phyloP scores from a whole-genome alignment of 257 asterid genomes.

The Solanum habrochaites region DNA sequence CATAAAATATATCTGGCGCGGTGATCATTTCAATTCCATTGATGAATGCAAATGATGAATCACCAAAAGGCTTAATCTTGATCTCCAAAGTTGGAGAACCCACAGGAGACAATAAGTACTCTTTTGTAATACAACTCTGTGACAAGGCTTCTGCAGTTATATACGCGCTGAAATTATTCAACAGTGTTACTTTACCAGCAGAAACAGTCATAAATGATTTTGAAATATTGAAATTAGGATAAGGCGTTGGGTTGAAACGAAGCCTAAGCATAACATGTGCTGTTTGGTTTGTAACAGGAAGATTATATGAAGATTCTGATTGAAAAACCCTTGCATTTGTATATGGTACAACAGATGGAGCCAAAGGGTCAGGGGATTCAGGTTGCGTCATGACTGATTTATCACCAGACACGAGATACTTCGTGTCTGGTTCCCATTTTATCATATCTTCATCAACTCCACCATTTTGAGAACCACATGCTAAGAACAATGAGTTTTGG shows the following conservation, averaged over 20 bases:
- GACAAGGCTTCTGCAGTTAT: conserved; percentile 72
- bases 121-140: conserved; percentile 69
- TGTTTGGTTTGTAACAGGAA: conserved; percentile 37
- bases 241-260: conserved; percentile 72
- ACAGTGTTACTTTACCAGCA: conserved; percentile 42
- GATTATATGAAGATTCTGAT: conserved; percentile 38
- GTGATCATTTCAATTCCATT: conserved; percentile 74
- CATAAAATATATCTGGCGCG: conserved; percentile 31
- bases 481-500: conserved; percentile 16
- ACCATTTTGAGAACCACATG: conserved; percentile 42
- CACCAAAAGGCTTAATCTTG: conserved; percentile 46
- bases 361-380: conserved; percentile 47
- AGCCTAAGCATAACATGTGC: conserved; percentile 49
- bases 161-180: conserved; percentile 65
- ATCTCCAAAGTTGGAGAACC: conserved; percentile 22
- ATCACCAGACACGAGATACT: conserved; percentile 22
- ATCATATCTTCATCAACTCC: conserved; percentile 50
- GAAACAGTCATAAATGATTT: conserved; percentile 44
- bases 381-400: conserved; percentile 34
- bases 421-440: conserved; percentile 54
- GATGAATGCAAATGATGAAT: conserved; percentile 52
- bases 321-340: conserved; percentile 74
- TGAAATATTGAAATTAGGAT: conserved; percentile 48
- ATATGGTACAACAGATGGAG: conserved; percentile 54
- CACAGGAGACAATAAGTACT: conserved; percentile 40